These are phyloP conservation scores for Populus davidiana DNA, from an alignment of 345 rosid genomes.

Conservation along the genomic window DNA sequence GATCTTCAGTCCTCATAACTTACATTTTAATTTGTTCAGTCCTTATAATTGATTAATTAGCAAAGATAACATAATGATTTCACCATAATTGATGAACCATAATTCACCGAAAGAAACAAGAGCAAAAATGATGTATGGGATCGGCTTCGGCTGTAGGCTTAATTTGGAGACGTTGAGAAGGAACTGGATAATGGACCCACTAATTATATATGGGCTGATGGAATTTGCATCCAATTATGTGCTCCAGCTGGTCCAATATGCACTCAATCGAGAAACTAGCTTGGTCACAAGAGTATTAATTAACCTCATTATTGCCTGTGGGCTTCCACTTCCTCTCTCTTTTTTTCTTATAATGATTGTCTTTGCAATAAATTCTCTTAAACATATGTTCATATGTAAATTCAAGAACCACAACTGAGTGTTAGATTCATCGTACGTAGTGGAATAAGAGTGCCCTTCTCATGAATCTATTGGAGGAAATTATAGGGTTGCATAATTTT, in stretches of 20 bases:
- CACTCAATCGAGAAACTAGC: neutral
- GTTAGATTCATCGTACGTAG: no score
- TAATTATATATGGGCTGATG: neutral
- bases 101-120: neutral
- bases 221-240: neutral
- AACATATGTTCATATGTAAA: no score
- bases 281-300: neutral
- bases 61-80: neutral
- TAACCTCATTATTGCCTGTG: neutral
- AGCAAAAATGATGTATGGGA: neutral
- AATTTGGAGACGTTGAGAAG: neutral
- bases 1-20: neutral
- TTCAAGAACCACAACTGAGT: no score
- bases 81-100: neutral
- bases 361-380: no score
- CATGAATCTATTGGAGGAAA: no score
- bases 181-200: neutral
- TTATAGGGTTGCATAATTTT: no score
- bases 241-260: neutral
- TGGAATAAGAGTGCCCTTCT: no score
- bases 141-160: neutral
- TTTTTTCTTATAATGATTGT: no score
- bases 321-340: neutral
- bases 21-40: no score
- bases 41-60: neutral